A percentile compares a stretch with the other conserved stretches of the same genome.
Evolutionary conservation across 2,329 filamentous ascomycete species (phyloP).

Genomic region (Rhynchosporium secalis): DNA sequence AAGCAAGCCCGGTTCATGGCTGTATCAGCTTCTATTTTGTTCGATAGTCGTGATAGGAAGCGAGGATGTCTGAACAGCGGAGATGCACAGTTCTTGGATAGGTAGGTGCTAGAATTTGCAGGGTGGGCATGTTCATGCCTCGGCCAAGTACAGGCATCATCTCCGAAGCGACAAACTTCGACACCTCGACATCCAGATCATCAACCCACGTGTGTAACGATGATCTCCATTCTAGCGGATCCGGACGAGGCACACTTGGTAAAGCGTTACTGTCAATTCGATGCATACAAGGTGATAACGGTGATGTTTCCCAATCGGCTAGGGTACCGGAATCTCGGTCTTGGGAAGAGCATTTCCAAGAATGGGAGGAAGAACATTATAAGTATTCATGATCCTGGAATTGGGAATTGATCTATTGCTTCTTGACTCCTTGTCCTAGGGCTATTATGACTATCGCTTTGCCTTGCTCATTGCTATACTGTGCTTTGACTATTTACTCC

Average conservation of each 20-base stretch:
- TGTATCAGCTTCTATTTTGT: background rate
- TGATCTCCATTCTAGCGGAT: constrained; percentile 5
- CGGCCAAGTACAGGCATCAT: constrained; percentile 8
- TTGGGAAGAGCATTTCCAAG: background rate
- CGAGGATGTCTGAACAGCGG: constrained; percentile 11
- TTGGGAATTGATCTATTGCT: background rate
- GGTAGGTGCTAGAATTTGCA: background rate
- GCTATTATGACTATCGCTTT: background rate
- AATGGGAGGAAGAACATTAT: constrained; percentile 8
- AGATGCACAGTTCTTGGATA: background rate
- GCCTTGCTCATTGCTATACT: constrained; percentile 5
- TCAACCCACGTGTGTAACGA: constrained; percentile 7
- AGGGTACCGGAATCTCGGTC: constrained; percentile 1
- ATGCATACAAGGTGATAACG: constrained; percentile 6
- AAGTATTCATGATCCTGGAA: constrained; percentile 9
- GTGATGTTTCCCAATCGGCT: constrained; percentile 5
- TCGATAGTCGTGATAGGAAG: background rate
- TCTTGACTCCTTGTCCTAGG: background rate
- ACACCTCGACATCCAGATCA: constrained; percentile 1
- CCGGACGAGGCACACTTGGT: background rate
- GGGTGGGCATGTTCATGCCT: background rate
- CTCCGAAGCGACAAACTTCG: constrained; percentile 5
- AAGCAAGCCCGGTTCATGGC: background rate
- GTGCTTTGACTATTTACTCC: background rate
- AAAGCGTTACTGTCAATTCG: background rate